Conservation (phyloP, 257 asterid genomes). For the Verbascum thapsus region DNA sequence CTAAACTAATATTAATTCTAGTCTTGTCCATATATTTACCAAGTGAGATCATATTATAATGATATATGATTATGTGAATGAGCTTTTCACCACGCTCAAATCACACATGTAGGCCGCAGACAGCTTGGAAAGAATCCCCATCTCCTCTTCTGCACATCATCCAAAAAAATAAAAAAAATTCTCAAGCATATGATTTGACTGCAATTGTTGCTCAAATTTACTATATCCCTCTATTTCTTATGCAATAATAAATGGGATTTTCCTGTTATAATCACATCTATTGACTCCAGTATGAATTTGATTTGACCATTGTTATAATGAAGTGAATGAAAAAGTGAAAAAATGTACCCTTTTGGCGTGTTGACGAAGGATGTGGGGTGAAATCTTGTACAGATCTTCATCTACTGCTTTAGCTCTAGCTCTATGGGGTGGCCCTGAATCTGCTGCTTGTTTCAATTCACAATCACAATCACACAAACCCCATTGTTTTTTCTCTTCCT, state of each 20-base stretch:
- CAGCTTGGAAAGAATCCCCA: conserved; percentile 71
- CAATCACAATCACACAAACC: conserved; percentile 54
- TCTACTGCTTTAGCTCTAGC: conserved; percentile 67
- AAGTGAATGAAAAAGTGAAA: too few relatives aligned
- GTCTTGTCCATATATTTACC: conserved; percentile 31
- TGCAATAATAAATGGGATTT: too few relatives aligned
- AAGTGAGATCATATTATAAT: too few relatives aligned
- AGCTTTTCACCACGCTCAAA: conserved; percentile 30
- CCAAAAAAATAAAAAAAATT: not conserved
- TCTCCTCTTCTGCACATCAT: conserved; percentile 50
- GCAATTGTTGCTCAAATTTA: not conserved
- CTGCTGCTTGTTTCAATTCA: conserved; percentile 36
- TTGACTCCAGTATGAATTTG: too few relatives aligned
- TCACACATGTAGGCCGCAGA: conserved; percentile 53
- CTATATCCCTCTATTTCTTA: too few relatives aligned
- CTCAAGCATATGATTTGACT: not conserved
- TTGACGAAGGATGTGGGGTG: conserved; percentile 67
- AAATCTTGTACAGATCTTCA: conserved; percentile 85
- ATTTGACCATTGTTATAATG: too few relatives aligned
- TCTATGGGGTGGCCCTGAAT: conserved; percentile 27
- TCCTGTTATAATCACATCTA: too few relatives aligned
- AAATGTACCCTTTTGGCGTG: conserved; percentile 51
- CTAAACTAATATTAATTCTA: not conserved
- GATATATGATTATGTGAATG: too few relatives aligned
- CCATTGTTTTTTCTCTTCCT: conserved; percentile 33